Conservation (phyloP, 441 rosid species). For the Raphanus hybrid region DNA sequence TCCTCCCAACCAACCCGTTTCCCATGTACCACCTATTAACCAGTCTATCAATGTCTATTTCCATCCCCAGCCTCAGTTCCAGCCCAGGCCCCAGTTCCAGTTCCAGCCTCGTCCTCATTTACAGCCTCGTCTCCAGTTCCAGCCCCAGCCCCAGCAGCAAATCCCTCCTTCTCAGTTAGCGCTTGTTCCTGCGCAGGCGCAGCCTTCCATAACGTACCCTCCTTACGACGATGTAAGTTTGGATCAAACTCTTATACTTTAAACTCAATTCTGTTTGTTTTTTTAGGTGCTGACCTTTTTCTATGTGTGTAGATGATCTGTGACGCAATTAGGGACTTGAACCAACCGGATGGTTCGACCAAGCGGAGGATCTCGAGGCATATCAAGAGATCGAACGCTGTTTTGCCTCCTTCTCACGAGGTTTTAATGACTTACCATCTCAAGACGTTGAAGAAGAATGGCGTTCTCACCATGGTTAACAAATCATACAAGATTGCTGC, state of each 20-base stretch:
- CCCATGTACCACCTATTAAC: not conserved
- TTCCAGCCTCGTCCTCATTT: conserved; percentile 1
- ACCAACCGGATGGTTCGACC: conserved; percentile 80
- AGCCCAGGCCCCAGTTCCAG: not conserved
- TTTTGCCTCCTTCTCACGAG: conserved; percentile 56
- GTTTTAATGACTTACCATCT: conserved; percentile 65
- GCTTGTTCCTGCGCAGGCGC: not conserved
- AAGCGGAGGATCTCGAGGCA: conserved; percentile 71
- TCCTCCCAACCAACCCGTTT: conserved; percentile 6
- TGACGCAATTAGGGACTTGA: conserved; percentile 65
- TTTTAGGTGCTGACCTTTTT: not conserved
- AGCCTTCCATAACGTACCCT: conserved; percentile 42
- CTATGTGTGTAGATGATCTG: conserved; percentile 59
- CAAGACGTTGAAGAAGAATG: conserved; percentile 59
- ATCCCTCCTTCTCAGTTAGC: conserved; percentile 32
- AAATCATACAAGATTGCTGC: conserved; percentile 62
- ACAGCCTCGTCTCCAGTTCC: conserved; percentile 7
- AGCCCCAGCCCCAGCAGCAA: conserved; percentile 11
- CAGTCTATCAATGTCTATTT: conserved; percentile 15
- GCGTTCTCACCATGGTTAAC: conserved; percentile 64
- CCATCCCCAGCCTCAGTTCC: conserved; percentile 19
- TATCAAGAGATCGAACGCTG: conserved; percentile 51
- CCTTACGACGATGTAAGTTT: conserved; percentile 60
- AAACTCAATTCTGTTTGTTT: not conserved
- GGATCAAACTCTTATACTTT: not conserved